Evolutionary conservation across 192 early-diverging fungal genomes (phyloP).

Genomic region (Coemansia sp.): DNA sequence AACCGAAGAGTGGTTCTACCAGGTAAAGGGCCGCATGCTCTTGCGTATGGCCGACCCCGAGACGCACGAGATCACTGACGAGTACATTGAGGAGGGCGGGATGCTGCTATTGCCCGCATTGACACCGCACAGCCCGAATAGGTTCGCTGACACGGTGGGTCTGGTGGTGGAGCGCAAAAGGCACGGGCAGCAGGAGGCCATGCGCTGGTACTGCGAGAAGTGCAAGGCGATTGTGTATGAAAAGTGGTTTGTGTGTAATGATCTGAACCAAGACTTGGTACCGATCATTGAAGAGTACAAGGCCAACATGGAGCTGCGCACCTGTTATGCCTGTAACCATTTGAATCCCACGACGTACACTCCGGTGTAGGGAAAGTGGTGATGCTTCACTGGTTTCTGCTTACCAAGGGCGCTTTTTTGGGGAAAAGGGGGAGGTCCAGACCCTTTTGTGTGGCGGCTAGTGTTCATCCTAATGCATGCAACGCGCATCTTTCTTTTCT

Average conservation of each 20-base stretch:
- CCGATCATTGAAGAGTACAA: conserved; percentile 89
- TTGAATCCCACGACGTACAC: conserved; percentile 52
- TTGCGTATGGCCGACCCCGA: conserved; percentile 80
- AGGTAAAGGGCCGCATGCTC: conserved; percentile 91
- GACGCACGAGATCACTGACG: conserved; percentile 67
- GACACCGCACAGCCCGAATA: conserved; percentile 92
- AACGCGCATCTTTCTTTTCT: not conserved
- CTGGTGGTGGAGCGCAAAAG: conserved; percentile 93
- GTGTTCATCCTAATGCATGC: not conserved
- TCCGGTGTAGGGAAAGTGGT: not conserved
- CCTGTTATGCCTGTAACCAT: conserved; percentile 71
- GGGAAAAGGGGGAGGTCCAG: not conserved
- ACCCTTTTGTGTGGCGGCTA: not conserved
- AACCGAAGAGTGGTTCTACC: conserved; percentile 99
- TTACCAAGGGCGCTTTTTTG: not conserved
- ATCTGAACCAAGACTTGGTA: conserved; percentile 86
- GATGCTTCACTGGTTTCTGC: not conserved
- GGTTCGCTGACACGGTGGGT: conserved; percentile 92
- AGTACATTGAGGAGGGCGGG: conserved; percentile 86
- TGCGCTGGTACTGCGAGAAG: conserved; percentile 93
- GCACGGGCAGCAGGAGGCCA: conserved; percentile 68
- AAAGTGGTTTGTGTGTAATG: conserved; percentile 84
- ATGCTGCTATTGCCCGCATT: conserved; percentile 94
- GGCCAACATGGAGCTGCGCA: conserved; percentile 61
- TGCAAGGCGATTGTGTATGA: conserved; percentile 85